phyloP scores from a whole-genome alignment of 306 rosid genomes.

The Sesbania bispinosa region DNA sequence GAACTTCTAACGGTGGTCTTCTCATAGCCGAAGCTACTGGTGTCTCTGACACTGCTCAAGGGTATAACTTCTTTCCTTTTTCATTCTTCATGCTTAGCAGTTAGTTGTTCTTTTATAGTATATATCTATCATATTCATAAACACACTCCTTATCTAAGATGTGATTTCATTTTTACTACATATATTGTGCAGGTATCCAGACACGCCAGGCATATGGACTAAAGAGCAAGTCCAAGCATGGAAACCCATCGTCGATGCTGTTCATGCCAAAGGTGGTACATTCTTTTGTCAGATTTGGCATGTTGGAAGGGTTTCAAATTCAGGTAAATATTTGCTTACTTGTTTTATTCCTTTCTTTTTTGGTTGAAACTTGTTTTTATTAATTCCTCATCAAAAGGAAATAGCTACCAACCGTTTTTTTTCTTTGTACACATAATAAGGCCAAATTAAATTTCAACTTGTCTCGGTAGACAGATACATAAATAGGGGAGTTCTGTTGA shows the following conservation, averaged over 20 bases:
- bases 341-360: no score
- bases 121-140: no score
- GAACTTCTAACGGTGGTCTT: constrained; percentile 29
- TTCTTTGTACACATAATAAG: not conserved
- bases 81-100: no score
- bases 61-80: no score
- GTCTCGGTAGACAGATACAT: not conserved
- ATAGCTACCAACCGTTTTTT: no score
- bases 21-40: constrained; percentile 21
- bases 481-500: not conserved
- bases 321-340: not conserved
- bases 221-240: constrained; percentile 54
- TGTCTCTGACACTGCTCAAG: constrained; percentile 29
- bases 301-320: constrained; percentile 39
- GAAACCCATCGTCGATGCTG: constrained; percentile 47
- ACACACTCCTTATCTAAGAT: no score
- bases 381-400: no score
- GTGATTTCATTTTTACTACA: no score
- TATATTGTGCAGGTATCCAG: constrained; percentile 32
- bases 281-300: constrained; percentile 66
- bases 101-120: no score
- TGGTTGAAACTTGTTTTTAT: no score
- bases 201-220: constrained; percentile 50
- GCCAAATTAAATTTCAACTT: not conserved
- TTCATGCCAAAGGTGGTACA: constrained; percentile 50